A percentile compares a stretch with the other conserved stretches of the same genome.
These are phyloP conservation scores for Aspergillus haitiensis DNA, from an alignment of 495 filamentous ascomycete genomes.

Conservation along the genomic window DNA sequence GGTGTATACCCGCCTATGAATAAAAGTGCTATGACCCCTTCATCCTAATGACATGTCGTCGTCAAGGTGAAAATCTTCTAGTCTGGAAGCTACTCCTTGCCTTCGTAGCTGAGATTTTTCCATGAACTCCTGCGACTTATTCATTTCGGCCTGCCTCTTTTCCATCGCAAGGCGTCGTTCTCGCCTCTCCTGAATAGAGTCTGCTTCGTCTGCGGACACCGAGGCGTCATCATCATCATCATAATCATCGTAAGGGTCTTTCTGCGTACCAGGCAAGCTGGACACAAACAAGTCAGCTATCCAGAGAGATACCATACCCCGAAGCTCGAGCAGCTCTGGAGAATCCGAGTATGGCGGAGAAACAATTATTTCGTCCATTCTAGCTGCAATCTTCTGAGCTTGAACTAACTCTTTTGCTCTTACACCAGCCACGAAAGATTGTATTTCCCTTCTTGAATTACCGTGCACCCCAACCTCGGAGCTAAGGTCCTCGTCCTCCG, in stretches of 20 bases:
- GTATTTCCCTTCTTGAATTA: constrained; percentile 20
- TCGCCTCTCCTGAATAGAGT: constrained; percentile 31
- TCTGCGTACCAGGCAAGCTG: constrained; percentile 26
- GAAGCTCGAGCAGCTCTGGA: constrained; percentile 56
- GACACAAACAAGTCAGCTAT: constrained; percentile 58
- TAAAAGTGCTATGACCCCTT: constrained; percentile 10
- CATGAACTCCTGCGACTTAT: constrained; percentile 38
- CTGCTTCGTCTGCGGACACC: constrained; percentile 29
- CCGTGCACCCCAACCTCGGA: constrained; percentile 21
- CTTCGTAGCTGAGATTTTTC: constrained; percentile 38
- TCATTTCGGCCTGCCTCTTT: constrained; percentile 32
- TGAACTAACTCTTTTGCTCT: constrained; percentile 40
- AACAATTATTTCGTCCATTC: constrained; percentile 64
- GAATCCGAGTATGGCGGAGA: constrained; percentile 64
- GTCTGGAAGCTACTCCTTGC: constrained; percentile 36
- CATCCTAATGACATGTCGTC: constrained; percentile 53
- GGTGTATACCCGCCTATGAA: neutral
- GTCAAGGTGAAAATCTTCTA: constrained; percentile 37
- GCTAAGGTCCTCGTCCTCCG: constrained; percentile 33
- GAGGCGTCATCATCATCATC: constrained; percentile 19
- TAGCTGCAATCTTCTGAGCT: constrained; percentile 56
- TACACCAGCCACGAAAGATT: constrained; percentile 27
- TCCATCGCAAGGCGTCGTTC: constrained; percentile 39
- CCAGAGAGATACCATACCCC: constrained; percentile 69
- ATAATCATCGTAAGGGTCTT: constrained; percentile 23